Base-by-base conservation (phyloP, 805 yeast genomes). In the Kuraishia ogatae region DNA sequence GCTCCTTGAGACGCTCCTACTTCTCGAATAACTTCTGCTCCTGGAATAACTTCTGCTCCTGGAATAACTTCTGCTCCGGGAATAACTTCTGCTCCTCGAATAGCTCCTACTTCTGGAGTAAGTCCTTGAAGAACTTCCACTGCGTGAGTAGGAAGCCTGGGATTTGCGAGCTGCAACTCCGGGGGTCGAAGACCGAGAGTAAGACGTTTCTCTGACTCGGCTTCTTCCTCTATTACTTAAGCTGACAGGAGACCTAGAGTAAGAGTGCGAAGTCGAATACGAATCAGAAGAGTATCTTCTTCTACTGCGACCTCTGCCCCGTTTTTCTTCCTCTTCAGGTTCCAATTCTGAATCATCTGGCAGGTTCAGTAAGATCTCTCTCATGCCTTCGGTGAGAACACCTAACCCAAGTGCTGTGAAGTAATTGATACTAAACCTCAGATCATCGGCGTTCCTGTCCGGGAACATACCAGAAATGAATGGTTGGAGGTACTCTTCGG, bases 401-500 rank as follows among this genome's bases (percentile, higher is more conserved):
- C 97, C 97, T 52, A 93, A 67, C 0, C 96, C 96, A 58, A 93
- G 90, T 1, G 97, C 97, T 0, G 97, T 93, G 68, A 93, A 93
- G 66, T 78, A 93, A 65, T 93, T 93, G 65, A 91, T 90, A 1
- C 96, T 79, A 66, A 92, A 93, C 57, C 93, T 74, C 15, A 85
- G 71, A 59, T 80, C 71, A 10, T 82, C 84, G 5, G 76, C 73
- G 54, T 75, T 76, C 1, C 68, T 70, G 13, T 28, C 53, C 0
- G 97, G 97, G 62, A 92, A 88, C 46, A 92, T 60, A 0, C 89
- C 89, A 1, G 57, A 60, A 35, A 86, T 56, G 51, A 61, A 76
- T 0, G 79, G 78, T 52, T 74, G 73, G 19, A 82, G 71, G 55
- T 78, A 79, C 0, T 76, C 78, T 56, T 86, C 88, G 2, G 68